phyloP scores from a whole-genome alignment of 495 filamentous ascomycete genomes.

The Neurospora pannonica region DNA sequence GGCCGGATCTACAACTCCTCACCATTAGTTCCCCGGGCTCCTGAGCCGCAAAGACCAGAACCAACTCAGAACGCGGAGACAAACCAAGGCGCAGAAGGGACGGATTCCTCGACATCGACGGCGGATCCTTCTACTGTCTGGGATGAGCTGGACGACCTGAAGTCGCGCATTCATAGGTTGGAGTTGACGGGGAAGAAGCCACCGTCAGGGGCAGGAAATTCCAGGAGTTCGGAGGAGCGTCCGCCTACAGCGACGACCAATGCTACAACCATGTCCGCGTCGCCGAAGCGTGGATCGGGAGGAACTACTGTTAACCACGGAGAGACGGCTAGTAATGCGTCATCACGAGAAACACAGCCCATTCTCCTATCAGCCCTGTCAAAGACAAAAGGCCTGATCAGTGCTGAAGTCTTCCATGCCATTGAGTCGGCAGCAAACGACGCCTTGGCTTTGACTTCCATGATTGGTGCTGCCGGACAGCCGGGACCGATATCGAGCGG shows the following conservation, averaged over 20 bases:
- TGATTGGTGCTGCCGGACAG: conserved; percentile 58
- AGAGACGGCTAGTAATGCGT: conserved; percentile 18
- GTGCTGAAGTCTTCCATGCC: conserved; percentile 63
- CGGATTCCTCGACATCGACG: conserved; percentile 76
- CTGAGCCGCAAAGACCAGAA: conserved; percentile 26
- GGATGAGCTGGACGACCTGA: conserved; percentile 95
- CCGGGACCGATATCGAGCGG: conserved; percentile 51
- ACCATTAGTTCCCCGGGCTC: conserved; percentile 42
- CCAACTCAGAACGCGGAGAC: conserved; percentile 21
- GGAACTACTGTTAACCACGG: conserved; percentile 28
- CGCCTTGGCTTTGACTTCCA: conserved; percentile 62
- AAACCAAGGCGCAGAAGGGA: conserved; percentile 43
- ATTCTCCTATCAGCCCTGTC: conserved; percentile 69
- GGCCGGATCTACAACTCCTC: conserved; percentile 46
- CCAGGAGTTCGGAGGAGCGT: conserved; percentile 64
- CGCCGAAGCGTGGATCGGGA: conserved; percentile 56
- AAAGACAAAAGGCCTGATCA: conserved; percentile 61
- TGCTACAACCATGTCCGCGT: conserved; percentile 83
- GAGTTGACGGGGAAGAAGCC: conserved; percentile 84
- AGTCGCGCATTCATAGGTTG: conserved; percentile 85
- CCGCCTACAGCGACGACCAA: conserved; percentile 88
- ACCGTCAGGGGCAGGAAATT: conserved; percentile 66
- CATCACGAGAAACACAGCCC: conserved; percentile 53
- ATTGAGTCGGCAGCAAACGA: conserved; percentile 77
- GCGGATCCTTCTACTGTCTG: conserved; percentile 88